Conservation (phyloP, 148 eudicot species). For the Simmondsia chinensis region DNA sequence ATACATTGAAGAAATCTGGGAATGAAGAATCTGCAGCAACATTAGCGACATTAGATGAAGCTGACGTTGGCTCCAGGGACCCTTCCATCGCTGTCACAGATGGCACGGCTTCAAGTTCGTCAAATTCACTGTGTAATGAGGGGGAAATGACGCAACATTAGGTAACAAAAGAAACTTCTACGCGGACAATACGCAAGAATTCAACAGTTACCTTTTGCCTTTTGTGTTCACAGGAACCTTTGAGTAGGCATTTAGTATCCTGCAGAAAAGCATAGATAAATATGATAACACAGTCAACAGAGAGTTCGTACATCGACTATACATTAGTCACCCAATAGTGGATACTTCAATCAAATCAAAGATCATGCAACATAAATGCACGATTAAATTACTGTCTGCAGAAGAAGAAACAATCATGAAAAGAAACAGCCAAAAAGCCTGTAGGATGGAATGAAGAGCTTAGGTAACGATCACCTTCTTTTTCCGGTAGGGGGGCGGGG, state of each 20-base stretch:
- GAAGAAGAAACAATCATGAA: not conserved
- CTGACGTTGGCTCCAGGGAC: slow-evolving; percentile 41
- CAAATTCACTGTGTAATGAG: slow-evolving; percentile 45
- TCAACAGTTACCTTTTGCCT: slow-evolving; percentile 35
- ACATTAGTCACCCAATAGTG: not conserved
- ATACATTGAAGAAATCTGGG: slow-evolving; percentile 49
- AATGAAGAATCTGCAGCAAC: slow-evolving; percentile 39
- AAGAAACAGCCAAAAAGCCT: no score
- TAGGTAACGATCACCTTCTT: no score
- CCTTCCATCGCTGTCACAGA: slow-evolving; percentile 44
- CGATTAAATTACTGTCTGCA: not conserved
- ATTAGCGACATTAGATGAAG: slow-evolving; percentile 25
- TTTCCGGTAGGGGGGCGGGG: no score
- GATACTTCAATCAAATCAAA: not conserved
- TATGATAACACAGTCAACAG: not conserved
- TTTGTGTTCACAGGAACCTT: slow-evolving; percentile 30
- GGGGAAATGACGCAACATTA: not conserved
- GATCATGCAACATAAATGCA: not conserved
- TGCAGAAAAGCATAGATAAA: slow-evolving; percentile 12
- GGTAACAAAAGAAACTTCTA: no score
- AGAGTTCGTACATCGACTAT: not conserved
- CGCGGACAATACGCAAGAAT: no score
- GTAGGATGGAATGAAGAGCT: no score
- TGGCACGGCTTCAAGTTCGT: slow-evolving; percentile 59
- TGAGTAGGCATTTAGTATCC: slow-evolving; percentile 50